phyloP scores from a whole-genome alignment of 2,329 filamentous ascomycete species.

The Corynespora cassiicola region DNA sequence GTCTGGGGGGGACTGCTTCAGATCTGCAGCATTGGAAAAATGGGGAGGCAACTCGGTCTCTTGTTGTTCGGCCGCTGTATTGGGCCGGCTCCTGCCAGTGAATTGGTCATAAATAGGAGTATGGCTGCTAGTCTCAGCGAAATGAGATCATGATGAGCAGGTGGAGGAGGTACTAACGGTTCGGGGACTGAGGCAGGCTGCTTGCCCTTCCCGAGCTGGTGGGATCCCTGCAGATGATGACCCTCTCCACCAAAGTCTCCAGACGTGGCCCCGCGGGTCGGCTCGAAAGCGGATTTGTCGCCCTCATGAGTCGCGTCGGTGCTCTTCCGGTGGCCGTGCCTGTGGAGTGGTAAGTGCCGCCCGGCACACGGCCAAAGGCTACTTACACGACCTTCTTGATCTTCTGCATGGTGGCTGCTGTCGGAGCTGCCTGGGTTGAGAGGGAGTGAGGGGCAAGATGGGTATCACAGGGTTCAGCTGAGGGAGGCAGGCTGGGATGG shows the following conservation, averaged over 20 bases:
- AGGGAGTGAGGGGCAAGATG: not conserved
- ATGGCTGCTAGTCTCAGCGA: conserved; percentile 7
- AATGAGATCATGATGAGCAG: not conserved
- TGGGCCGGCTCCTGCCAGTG: conserved; percentile 15
- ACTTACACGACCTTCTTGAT: conserved; percentile 53
- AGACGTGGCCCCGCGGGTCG: conserved; percentile 4
- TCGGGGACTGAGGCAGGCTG: conserved; percentile 12
- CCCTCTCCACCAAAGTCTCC: conserved; percentile 24
- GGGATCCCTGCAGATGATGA: conserved; percentile 21
- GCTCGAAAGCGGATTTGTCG: conserved; percentile 5
- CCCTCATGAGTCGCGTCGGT: conserved; percentile 44
- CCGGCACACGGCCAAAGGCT: conserved; percentile 1
- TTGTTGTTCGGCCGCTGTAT: conserved; percentile 11
- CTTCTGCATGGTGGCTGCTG: conserved; percentile 48
- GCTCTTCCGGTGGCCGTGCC: conserved; percentile 41
- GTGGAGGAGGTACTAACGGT: too few relatives aligned
- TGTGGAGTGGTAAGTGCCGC: too few relatives aligned
- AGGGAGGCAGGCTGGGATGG: not conserved
- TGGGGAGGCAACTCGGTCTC: conserved; percentile 15
- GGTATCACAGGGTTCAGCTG: conserved; percentile 1
- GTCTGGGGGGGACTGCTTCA: conserved; percentile 9
- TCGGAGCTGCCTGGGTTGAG: not conserved
- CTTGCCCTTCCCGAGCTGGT: conserved; percentile 12
- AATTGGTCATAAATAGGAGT: conserved; percentile 40
- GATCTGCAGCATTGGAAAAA: conserved; percentile 16